Conservation (phyloP, 1,139 yeast species). For the Pichiaceae sp. region DNA sequence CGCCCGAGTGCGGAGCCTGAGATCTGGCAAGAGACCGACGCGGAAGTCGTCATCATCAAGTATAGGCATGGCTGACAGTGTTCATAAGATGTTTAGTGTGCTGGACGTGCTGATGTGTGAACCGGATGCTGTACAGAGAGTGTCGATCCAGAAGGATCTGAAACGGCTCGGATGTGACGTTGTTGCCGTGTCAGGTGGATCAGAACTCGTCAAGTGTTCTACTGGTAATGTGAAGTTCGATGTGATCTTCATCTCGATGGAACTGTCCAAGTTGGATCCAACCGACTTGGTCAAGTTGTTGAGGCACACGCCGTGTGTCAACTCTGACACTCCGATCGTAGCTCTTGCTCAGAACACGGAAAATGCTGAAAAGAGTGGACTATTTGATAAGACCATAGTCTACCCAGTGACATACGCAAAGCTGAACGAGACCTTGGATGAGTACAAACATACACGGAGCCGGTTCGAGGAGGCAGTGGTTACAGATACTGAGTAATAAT, state of each 20-base stretch:
- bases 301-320: conserved; percentile 66
- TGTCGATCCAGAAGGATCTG: conserved; percentile 54
- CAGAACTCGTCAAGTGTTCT: conserved; percentile 73
- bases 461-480: conserved; percentile 22
- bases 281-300: conserved; percentile 71
- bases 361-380: conserved; percentile 51
- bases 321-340: conserved; percentile 69
- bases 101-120: conserved; percentile 77
- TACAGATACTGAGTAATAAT: conserved; percentile 21
- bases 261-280: conserved; percentile 53
- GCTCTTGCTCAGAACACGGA: conserved; percentile 68
- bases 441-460: conserved; percentile 1
- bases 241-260: conserved; percentile 68
- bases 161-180: conserved; percentile 75
- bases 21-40: conserved; percentile 23
- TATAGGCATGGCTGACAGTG: conserved; percentile 6
- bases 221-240: conserved; percentile 83
- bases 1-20: conserved; percentile 46
- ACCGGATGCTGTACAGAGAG: conserved; percentile 77
- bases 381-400: conserved; percentile 66
- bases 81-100: conserved; percentile 12
- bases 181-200: conserved; percentile 70
- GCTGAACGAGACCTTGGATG: conserved; percentile 21
- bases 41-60: conserved; percentile 14
- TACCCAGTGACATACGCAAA: conserved; percentile 57